Conservation (phyloP, 2,329 filamentous ascomycete species). For the Cladosporium halotolerans region DNA sequence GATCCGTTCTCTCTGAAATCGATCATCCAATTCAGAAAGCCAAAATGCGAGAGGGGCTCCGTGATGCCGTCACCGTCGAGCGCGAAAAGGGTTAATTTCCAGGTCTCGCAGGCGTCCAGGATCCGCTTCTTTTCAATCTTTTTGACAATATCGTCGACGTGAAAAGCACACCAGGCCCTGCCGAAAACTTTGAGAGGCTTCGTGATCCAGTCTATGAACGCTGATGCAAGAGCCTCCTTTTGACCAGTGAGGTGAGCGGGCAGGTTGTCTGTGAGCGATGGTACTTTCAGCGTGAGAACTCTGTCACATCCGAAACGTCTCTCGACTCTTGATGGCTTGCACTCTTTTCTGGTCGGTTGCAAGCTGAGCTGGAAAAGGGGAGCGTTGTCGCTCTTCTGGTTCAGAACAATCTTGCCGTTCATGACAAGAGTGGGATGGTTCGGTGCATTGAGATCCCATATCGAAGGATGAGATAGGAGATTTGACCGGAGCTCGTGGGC, state of each 20-base stretch:
- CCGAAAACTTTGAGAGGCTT: slow-evolving; percentile 35
- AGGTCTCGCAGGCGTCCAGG: background rate
- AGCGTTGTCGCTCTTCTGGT: background rate
- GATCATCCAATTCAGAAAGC: slow-evolving; percentile 37
- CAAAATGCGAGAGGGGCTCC: slow-evolving; percentile 16
- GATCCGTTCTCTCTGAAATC: slow-evolving; percentile 30
- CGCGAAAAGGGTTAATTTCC: slow-evolving; percentile 21
- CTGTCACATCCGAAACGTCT: slow-evolving; percentile 32
- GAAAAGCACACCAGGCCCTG: slow-evolving; percentile 36
- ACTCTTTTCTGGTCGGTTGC: background rate
- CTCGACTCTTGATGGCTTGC: slow-evolving; percentile 16
- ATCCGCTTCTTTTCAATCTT: slow-evolving; percentile 5
- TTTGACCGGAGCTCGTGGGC: background rate
- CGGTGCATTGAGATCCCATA: background rate
- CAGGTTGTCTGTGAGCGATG: slow-evolving; percentile 19
- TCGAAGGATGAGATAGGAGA: background rate
- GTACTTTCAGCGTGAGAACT: slow-evolving; percentile 37
- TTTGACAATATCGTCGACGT: slow-evolving; percentile 31
- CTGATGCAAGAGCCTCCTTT: background rate
- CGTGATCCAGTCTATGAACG: background rate
- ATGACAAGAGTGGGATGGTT: background rate
- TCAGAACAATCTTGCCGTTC: background rate
- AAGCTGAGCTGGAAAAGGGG: background rate
- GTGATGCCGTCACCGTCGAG: slow-evolving; percentile 15
- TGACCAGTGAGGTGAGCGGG: slow-evolving; percentile 17